Evolutionary conservation across 306 rosid genomes (phyloP).

Genomic region (Prunus mongolica): DNA sequence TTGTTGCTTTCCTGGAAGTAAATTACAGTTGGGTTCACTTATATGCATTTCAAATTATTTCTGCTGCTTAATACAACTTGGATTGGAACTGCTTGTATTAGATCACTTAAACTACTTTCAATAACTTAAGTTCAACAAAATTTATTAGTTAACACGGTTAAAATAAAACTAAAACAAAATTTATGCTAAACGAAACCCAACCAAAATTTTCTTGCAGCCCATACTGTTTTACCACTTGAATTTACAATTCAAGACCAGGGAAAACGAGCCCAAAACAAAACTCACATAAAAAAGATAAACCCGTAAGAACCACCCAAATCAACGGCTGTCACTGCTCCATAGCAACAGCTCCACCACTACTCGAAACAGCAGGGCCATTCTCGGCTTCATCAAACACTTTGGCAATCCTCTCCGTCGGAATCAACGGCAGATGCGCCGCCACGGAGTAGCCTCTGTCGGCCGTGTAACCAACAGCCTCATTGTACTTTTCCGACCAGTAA

Average conservation of each 20-base stretch:
- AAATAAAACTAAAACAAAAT: not conserved
- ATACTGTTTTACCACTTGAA: not conserved
- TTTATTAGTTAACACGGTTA: not conserved
- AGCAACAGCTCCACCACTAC: constrained; percentile 6
- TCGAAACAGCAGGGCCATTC: constrained; percentile 3
- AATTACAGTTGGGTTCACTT: too few relatives aligned
- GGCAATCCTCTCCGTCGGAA: constrained; percentile 40
- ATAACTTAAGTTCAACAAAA: too few relatives aligned
- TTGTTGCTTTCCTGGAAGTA: not conserved
- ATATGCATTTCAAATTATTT: too few relatives aligned
- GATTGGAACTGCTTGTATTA: too few relatives aligned
- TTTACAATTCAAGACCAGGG: not conserved
- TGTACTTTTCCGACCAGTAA: constrained; percentile 42
- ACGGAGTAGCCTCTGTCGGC: constrained; percentile 22
- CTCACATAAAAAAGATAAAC: not conserved
- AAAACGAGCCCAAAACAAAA: not conserved
- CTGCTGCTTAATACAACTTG: not conserved
- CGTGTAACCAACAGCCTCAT: constrained; percentile 23
- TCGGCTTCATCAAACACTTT: constrained; percentile 30
- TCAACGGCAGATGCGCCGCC: constrained; percentile 34
- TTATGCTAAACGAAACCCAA: not conserved
- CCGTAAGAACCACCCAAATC: not conserved
- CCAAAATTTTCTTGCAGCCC: not conserved
- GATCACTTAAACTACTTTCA: too few relatives aligned
- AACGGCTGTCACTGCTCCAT: constrained; percentile 1